Base-by-base conservation (phyloP, 2,329 filamentous ascomycete species). In the Aspergillus pseudoviridinutans region DNA sequence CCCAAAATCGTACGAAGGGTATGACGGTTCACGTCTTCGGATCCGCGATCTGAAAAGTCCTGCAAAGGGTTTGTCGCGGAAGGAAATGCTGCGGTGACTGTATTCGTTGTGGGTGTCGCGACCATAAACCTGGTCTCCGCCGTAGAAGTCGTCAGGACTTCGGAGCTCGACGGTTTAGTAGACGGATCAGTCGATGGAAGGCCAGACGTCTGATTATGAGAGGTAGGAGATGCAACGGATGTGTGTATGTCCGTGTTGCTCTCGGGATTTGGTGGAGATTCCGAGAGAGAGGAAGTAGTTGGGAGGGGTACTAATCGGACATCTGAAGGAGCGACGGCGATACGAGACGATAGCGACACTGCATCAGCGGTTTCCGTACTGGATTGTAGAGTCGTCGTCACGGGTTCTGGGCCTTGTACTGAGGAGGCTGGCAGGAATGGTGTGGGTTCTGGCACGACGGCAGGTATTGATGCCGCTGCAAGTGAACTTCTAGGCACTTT, bases 1-100 rank as follows among this genome's bases (percentile, higher is more conserved):
- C 70, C 72, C 35, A 73, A 61, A 29, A 74, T 64, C 6, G 58
- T 56, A n/a, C 63, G 61, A 20, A 66, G 57, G 3, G 61, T 50
- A 8, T 44, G 38, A 35, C 46, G 27, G 28, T 38, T n/a, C n/a
- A 41, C 24, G 42, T 55, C 50, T 10, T 57, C 29, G 24, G 57
- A 54, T 10, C n/a, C 28, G 29, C 9, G 22, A 47, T 32, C 44
- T 38, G 59, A 38, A 29, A 22, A 29, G 14, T 38, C 29, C 10
- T 46, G 50, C 25, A 29, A n/a, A 10, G 56, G 49, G n/a, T 35
- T 41, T n/a, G 50, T 50, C 12, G 58, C 38, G 20, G 42, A 56
- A n/a, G 56, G n/a, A n/a, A 42, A n/a, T 17, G 27, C 38, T 44
- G 50, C 49, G 6, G 58, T 49, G 20, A 32, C 17, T 14, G 58